Base-by-base conservation (phyloP, 2,329 filamentous ascomycete species). In the Ascochyta koolunga region DNA sequence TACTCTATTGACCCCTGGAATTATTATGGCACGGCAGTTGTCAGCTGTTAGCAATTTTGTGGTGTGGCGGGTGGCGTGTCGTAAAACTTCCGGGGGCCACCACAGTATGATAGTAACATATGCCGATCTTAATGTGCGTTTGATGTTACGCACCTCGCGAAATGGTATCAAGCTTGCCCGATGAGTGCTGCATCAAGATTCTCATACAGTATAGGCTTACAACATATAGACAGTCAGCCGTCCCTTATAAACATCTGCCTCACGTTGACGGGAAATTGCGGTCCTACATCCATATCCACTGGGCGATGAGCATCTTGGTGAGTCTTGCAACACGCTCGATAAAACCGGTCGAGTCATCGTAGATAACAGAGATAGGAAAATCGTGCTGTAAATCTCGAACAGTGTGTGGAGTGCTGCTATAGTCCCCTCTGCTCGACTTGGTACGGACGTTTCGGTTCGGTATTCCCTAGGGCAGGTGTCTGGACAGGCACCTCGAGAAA, bases 171-270 rank as follows among this genome's bases (percentile, higher is more conserved):
- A 19, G 15, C 59, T 51, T 3, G 11, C 6, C 15, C 11, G 4
- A 13, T 5, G 27, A 29, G 13, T 29, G 27, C 11, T 13, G 11
- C 15, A 3, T 19, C 7, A 15, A 50, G 21, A n/a, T 42, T 11
- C 18, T 39, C 13, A 19, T 64, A 57, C 6, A 46, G 4, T 21
- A 31, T 33, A 5, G 62, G 38, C 24, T 51, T 54, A 9, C 5
- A n/a, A 18, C 29, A 21, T 1, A 56, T 35, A 10, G 22, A 6
- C 16, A 22, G 10, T 15, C 4, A 40, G 8, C 19, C 44, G 25
- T 59, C 41, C 31, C 56, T 46, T 15, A 60, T 42, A 21, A 41
- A 44, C 21, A 27, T 56, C 16, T 52, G 48, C 9, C 43, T 45
- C 11, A 31, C 41, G 16, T 55, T 43, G 10, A 43, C 22, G 4